Percentiles rank a stretch among this genome's conserved stretches.
Conservation (phyloP, 1,139 yeast species). For the Saccharomyces hybrid region DNA sequence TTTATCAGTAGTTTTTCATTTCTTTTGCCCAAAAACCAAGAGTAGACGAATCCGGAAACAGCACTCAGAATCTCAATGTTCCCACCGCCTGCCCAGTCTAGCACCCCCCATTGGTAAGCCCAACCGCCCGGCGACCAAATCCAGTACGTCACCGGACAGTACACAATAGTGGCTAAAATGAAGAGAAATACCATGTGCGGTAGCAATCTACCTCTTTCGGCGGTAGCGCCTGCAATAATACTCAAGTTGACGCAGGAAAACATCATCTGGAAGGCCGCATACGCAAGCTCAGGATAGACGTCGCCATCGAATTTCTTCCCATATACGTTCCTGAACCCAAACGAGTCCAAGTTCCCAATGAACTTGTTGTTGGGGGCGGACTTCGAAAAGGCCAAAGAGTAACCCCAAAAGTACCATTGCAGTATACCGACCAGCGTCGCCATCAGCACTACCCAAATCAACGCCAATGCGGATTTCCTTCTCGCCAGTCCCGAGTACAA, state of each 20-base stretch:
- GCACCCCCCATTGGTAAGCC: constrained; percentile 86
- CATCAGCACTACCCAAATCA: constrained; percentile 77
- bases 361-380: constrained; percentile 65
- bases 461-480: constrained; percentile 80
- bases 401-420: constrained; percentile 99
- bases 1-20: constrained; percentile 78
- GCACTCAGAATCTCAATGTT: constrained; percentile 93
- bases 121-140: constrained; percentile 90
- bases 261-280: constrained; percentile 84
- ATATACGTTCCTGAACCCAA: constrained; percentile 70
- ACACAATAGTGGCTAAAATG: constrained; percentile 84
- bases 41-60: constrained; percentile 79
- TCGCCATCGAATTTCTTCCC: constrained; percentile 38
- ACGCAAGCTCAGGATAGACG: constrained; percentile 70
- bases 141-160: constrained; percentile 92
- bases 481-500: constrained; percentile 89
- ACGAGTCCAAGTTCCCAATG: constrained; percentile 76
- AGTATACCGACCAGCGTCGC: constrained; percentile 71
- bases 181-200: constrained; percentile 81
- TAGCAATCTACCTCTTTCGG: constrained; percentile 83
- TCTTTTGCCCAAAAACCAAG: constrained; percentile 75
- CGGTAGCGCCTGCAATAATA: constrained; percentile 88
- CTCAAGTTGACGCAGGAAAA: constrained; percentile 85
- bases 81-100: constrained; percentile 97
- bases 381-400: constrained; percentile 74